Evolutionary conservation across 2,329 filamentous ascomycete genomes (phyloP).

Genomic region (Samsoniella hepiali): DNA sequence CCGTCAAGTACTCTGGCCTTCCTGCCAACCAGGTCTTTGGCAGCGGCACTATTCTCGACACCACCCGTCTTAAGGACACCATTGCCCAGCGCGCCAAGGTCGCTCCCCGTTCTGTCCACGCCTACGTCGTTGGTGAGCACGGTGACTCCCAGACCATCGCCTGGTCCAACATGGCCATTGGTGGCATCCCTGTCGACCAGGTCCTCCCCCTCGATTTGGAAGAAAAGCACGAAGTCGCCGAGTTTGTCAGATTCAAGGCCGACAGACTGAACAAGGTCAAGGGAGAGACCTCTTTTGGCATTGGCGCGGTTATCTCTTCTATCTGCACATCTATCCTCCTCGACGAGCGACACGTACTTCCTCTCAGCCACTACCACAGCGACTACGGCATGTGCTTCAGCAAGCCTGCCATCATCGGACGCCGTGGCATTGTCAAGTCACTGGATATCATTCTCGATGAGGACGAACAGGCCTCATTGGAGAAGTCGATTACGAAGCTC

Average conservation of each 20-base stretch:
- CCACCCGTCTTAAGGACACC: slow-evolving; percentile 44
- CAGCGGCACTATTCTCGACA: slow-evolving; percentile 52
- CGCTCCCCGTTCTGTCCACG: slow-evolving; percentile 21
- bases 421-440: slow-evolving; percentile 37
- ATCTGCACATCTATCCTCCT: slow-evolving; percentile 50
- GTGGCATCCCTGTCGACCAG: slow-evolving; percentile 21
- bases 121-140: slow-evolving; percentile 26
- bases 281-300: slow-evolving; percentile 48
- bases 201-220: slow-evolving; percentile 35
- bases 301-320: slow-evolving; percentile 44
- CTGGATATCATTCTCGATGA: slow-evolving; percentile 15
- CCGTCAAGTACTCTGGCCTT: slow-evolving; percentile 44
- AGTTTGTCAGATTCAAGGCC: slow-evolving; percentile 48
- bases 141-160: slow-evolving; percentile 25
- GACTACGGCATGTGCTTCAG: slow-evolving; percentile 47
- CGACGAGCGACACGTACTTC: slow-evolving; percentile 44
- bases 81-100: slow-evolving; percentile 31
- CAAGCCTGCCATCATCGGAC: slow-evolving; percentile 46
- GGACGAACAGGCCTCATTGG: slow-evolving; percentile 18
- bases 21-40: slow-evolving; percentile 49
- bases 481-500: slow-evolving; percentile 17
- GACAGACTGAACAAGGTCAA: slow-evolving; percentile 37
- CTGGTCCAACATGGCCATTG: slow-evolving; percentile 27
- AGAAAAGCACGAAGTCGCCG: slow-evolving; percentile 44
- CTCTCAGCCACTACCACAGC: slow-evolving; percentile 47